Evolutionary conservation across 345 rosid genomes (phyloP).

Genomic region (Xanthoceras sorbifolium): DNA sequence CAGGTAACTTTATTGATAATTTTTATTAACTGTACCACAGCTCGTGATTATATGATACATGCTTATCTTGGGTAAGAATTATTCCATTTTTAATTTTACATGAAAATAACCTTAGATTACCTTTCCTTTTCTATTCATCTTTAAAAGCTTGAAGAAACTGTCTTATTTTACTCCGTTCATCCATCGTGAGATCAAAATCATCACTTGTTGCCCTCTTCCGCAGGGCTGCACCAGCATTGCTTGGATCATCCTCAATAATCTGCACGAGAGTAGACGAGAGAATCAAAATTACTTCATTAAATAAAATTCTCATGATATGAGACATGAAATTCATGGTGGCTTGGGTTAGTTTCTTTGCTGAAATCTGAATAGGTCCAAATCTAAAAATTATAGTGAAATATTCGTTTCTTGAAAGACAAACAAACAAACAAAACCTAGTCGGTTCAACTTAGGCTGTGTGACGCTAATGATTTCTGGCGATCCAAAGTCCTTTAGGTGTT

Average conservation of each 20-base stretch:
- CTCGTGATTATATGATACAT: slow-evolving; percentile 1
- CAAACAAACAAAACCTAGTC: neutral
- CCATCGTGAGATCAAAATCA: slow-evolving; percentile 61
- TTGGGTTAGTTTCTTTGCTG: neutral
- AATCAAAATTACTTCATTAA: neutral
- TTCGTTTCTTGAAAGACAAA: neutral
- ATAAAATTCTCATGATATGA: neutral
- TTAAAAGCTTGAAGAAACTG: slow-evolving; percentile 59
- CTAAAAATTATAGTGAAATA: neutral
- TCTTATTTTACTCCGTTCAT: slow-evolving; percentile 56
- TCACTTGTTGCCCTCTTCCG: slow-evolving; percentile 54
- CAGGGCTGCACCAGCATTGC: slow-evolving; percentile 38
- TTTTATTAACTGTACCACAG: neutral
- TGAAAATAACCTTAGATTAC: neutral
- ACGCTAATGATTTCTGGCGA: neutral
- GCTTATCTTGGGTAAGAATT: neutral
- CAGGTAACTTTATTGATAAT: slow-evolving; percentile 9
- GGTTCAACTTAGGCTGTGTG: neutral
- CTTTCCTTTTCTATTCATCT: slow-evolving; percentile 21
- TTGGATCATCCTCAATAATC: slow-evolving; percentile 52
- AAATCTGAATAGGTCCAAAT: neutral
- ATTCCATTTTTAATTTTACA: slow-evolving; percentile 15
- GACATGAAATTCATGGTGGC: neutral
- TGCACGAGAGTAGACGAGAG: slow-evolving; percentile 17
- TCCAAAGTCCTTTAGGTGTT: neutral